phyloP scores from a whole-genome alignment of 83 land plant genomes.

The Picea engelmannii region DNA sequence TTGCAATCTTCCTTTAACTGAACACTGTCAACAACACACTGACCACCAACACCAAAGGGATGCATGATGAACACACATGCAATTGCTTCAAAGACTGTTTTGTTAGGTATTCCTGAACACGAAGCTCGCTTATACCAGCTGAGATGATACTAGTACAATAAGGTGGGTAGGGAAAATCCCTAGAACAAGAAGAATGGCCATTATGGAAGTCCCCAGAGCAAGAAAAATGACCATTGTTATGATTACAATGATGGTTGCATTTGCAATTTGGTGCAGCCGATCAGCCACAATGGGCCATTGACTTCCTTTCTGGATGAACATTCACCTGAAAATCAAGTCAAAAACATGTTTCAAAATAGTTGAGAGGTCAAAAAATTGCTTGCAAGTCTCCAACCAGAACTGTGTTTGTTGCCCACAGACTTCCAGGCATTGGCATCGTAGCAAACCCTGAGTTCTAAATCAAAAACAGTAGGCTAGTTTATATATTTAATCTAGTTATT shows the following conservation, averaged over 20 bases:
- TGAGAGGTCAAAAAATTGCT: no score
- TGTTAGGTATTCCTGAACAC: constrained; percentile 71
- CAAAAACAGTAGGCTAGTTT: no score
- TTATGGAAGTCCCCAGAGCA: constrained; percentile 21
- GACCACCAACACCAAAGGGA: constrained; percentile 70
- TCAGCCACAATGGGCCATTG: constrained; percentile 62
- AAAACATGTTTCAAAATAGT: background rate
- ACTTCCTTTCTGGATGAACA: constrained; percentile 50
- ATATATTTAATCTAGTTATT: no score
- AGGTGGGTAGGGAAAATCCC: constrained; percentile 56
- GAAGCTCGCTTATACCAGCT: constrained; percentile 53
- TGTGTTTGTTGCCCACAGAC: background rate
- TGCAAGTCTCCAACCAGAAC: no score
- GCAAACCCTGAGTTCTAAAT: background rate
- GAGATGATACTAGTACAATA: constrained; percentile 54
- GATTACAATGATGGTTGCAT: constrained; percentile 25
- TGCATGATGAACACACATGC: constrained; percentile 74
- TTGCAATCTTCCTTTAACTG: constrained; percentile 40
- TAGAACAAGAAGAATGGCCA: constrained; percentile 52
- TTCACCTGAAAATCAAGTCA: constrained; percentile 42
- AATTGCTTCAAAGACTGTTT: constrained; percentile 61
- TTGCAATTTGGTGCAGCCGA: constrained; percentile 46
- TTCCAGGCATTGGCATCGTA: background rate
- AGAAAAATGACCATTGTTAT: constrained; percentile 33
- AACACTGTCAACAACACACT: constrained; percentile 61